Conservation (phyloP, 208 protist species). For the Leishmania lainsoni region DNA sequence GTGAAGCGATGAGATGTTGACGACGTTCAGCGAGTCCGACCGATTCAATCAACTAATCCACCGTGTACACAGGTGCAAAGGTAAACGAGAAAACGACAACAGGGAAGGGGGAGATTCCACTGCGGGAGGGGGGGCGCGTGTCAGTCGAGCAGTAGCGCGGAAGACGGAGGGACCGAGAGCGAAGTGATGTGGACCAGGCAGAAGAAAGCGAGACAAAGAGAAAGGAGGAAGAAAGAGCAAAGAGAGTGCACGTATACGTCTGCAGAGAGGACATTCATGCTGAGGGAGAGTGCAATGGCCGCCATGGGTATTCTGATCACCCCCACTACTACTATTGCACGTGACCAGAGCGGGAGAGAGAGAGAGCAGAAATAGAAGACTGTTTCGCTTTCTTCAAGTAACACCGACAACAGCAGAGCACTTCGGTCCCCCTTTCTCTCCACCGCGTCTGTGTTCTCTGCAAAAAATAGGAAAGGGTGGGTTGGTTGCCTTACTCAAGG, state of each 20-base stretch:
- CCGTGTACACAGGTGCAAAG: background rate
- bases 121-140: background rate
- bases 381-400: background rate
- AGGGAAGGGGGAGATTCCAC: background rate
- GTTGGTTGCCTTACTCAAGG: background rate
- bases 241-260: background rate
- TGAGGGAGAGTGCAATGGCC: background rate
- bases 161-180: background rate
- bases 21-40: background rate
- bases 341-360: background rate
- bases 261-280: background rate
- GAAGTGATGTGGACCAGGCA: too few relatives aligned
- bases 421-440: background rate
- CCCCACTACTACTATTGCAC: background rate
- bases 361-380: background rate
- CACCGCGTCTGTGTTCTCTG: background rate
- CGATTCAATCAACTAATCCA: background rate
- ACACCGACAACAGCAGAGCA: background rate
- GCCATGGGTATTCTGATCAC: too few relatives aligned
- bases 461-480: background rate
- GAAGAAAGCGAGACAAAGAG: background rate
- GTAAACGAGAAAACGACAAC: background rate
- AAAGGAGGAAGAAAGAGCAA: background rate
- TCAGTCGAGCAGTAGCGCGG: too few relatives aligned
- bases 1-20: background rate